Evolutionary conservation across 352 stramenopile genomes (phyloP), one percentile per base, ranked within the genome.

Genomic region (Nothophytophthora sp.): DNA sequence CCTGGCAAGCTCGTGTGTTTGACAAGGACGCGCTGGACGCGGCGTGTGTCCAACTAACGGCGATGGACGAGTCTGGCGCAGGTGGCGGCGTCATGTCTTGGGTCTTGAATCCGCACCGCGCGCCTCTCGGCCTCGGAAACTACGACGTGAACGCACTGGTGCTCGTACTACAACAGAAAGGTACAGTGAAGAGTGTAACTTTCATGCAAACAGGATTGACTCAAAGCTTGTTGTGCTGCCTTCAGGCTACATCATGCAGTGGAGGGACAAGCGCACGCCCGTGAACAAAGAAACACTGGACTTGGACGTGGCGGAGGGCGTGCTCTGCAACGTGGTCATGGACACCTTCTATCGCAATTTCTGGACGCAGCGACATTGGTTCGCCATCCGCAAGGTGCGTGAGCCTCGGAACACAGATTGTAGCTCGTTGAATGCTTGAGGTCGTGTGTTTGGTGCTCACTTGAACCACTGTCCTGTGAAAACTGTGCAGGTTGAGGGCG

Each of bases 111-210:
- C 76, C 78, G n/a, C 77, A 92, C 43, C 67, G 65, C 49, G 63
- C 79, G 28, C 66, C 79, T 15, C 58, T 94, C 8, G 76, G 74
- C 2, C 62, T 91, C 10, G 84, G 84, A 2, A 94, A 94, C 52
- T 94, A 92, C 50, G 79, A 91, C 40, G 70, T 94, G 24, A 91
- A 94, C 40, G 79, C 73, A 37, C 65, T 94, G 30, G 89, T 75
- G 33, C 42, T 79, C 32, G 76, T 72, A 32, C 46, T 94, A 19
- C 65, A 89, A 28, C 37, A 74, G 48, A 66, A 78, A 72, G 81
- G 83, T 90, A 30, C 36, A 38, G 41, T 49, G 40, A 16, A 37
- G 41, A 25, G 20, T 39, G 27, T 20, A 5, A 23, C 23, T 50
- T n/a, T n/a, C n/a, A n/a, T n/a, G n/a, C n/a, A n/a, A n/a, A n/a